Evolutionary conservation across 371 early-diverging fungal species (phyloP).

Genomic region (Rhizopus delemar): DNA sequence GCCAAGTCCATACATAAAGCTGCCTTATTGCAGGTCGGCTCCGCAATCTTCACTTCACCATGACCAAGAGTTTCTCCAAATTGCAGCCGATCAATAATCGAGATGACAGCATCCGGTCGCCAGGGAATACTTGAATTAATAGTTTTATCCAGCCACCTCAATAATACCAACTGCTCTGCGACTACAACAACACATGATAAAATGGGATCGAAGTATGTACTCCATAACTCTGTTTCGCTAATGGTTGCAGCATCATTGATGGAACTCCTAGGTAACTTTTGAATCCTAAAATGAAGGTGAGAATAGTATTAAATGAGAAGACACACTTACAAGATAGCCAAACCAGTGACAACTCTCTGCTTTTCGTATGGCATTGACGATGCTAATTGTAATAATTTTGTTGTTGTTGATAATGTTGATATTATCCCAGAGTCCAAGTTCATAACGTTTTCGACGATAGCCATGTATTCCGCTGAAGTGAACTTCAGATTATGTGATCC

Average conservation of each 20-base stretch:
- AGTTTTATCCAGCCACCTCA: slow-evolving; percentile 23
- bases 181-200: slow-evolving; percentile 21
- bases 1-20: slow-evolving; percentile 19
- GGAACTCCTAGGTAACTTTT: slow-evolving; percentile 12
- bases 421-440: slow-evolving; percentile 1
- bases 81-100: slow-evolving; percentile 13
- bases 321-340: slow-evolving; percentile 9
- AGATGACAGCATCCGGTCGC: slow-evolving; percentile 25
- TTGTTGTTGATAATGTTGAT: slow-evolving; percentile 5
- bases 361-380: slow-evolving; percentile 6
- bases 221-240: slow-evolving; percentile 7
- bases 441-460: slow-evolving; percentile 5
- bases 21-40: slow-evolving; percentile 16
- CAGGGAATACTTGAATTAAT: slow-evolving; percentile 13
- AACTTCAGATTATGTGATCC: not conserved
- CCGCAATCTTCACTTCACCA: slow-evolving; percentile 8
- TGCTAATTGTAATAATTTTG: slow-evolving; percentile 6
- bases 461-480: slow-evolving; percentile 7
- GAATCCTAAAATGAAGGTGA: slow-evolving; percentile 7
- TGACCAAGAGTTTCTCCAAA: slow-evolving; percentile 10
- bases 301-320: slow-evolving; percentile 10
- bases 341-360: slow-evolving; percentile 4
- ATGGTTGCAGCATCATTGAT: slow-evolving; percentile 6
- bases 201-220: slow-evolving; percentile 7
- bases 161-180: slow-evolving; percentile 18